Evolutionary conservation across 78 protist genomes (phyloP).

Genomic region (Chrysochromulina tobinii): DNA sequence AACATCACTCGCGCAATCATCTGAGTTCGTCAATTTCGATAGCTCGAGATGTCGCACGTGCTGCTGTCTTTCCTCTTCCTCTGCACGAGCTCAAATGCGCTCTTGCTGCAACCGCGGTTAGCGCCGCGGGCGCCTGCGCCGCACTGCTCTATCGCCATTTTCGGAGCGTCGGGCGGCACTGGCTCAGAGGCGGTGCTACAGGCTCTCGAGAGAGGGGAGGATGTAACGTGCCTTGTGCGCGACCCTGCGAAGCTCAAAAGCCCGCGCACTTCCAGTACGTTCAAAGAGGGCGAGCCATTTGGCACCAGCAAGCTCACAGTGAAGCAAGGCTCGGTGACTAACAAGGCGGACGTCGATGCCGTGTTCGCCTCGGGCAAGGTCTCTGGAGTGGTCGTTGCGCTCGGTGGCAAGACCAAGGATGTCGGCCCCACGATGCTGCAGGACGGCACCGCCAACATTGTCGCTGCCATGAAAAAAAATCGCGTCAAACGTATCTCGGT

Average conservation of each 20-base stretch:
- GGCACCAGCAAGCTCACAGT: background rate
- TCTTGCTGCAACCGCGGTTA: no score
- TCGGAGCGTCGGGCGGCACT: background rate
- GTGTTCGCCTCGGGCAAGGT: background rate
- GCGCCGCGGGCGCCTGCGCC: no score
- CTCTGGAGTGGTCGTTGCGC: constrained; percentile 27
- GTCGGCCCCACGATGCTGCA: background rate
- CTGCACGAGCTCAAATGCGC: no score
- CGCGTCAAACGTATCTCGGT: constrained; percentile 33
- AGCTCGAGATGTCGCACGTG: no score
- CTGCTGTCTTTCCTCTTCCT: no score
- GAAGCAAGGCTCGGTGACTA: background rate
- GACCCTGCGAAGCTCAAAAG: background rate
- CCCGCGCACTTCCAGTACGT: background rate
- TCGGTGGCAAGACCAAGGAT: constrained; percentile 9
- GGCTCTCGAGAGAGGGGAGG: constrained; percentile 18
- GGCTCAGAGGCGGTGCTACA: constrained; percentile 5
- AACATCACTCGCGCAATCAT: no score
- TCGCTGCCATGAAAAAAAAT: background rate
- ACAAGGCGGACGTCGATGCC: background rate
- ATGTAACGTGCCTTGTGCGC: background rate
- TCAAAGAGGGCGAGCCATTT: background rate
- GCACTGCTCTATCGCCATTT: background rate
- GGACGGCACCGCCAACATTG: constrained; percentile 29
- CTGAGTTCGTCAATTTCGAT: no score